A percentile compares a stretch with the other conserved stretches of the same genome.
Conservation (phyloP, 306 rosid species). For the Trifolium pratense region DNA sequence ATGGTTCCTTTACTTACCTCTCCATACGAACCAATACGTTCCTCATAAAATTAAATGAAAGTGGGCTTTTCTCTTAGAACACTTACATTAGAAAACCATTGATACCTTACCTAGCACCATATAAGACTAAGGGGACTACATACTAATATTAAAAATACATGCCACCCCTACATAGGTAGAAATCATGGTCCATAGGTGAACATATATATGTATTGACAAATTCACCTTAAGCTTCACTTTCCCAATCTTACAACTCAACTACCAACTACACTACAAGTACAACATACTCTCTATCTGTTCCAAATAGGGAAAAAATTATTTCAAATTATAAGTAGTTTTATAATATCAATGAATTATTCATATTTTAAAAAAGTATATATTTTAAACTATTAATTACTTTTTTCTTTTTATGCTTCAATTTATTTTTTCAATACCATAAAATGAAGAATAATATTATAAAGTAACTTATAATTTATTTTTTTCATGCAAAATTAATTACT, state of each 20-base stretch:
- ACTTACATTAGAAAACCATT: neutral
- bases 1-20: neutral
- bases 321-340: too few species aligned
- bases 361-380: too few species aligned
- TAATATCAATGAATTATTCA: too few species aligned
- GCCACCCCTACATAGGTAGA: neutral
- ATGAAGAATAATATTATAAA: too few species aligned
- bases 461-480: too few species aligned
- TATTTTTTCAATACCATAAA: too few species aligned
- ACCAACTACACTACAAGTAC: neutral
- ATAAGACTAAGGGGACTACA: neutral
- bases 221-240: slow-evolving; percentile 7
- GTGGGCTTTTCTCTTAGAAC: neutral
- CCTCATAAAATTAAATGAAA: neutral
- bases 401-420: too few species aligned
- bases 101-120: neutral
- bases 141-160: neutral
- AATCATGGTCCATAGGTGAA: neutral
- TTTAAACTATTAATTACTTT: too few species aligned
- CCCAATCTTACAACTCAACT: neutral
- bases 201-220: neutral
- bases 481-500: too few species aligned
- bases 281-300: neutral
- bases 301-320: too few species aligned
- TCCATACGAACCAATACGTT: neutral